Evolutionary conservation across 192 early-diverging fungal genomes (phyloP).

Genomic region (Entomortierella beljakovae): DNA sequence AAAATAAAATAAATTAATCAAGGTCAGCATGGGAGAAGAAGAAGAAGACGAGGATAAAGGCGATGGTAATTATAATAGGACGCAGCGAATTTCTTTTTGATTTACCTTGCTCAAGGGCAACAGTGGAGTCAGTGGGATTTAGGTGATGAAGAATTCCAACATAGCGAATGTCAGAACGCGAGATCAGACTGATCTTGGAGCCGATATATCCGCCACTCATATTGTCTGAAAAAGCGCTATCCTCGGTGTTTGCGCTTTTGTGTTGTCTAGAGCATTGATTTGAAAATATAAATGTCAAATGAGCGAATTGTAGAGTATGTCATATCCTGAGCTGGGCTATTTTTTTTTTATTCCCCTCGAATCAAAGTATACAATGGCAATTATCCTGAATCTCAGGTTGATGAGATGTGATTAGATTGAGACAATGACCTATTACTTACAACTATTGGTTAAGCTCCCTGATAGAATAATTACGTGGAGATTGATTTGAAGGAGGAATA

Average conservation of each 20-base stretch:
- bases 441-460: background rate
- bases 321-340: too few species aligned
- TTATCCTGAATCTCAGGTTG: background rate
- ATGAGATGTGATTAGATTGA: background rate
- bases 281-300: too few species aligned
- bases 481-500: background rate
- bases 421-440: background rate
- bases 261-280: too few species aligned
- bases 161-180: constrained; percentile 91
- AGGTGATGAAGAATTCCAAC: constrained; percentile 89
- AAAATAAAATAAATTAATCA: background rate
- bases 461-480: background rate
- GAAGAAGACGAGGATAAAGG: too few species aligned
- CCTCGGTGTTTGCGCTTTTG: background rate
- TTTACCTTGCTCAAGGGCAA: constrained; percentile 89
- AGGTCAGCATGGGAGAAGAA: too few species aligned
- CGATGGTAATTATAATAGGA: background rate
- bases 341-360: background rate
- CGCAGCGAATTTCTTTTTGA: background rate
- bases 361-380: background rate
- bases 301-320: too few species aligned
- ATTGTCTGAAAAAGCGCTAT: background rate
- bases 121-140: constrained; percentile 87
- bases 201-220: constrained; percentile 67
- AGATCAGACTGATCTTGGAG: constrained; percentile 81